These are phyloP conservation scores for Sisymbrium irio DNA, from an alignment of 345 rosid genomes.

Conservation along the genomic window DNA sequence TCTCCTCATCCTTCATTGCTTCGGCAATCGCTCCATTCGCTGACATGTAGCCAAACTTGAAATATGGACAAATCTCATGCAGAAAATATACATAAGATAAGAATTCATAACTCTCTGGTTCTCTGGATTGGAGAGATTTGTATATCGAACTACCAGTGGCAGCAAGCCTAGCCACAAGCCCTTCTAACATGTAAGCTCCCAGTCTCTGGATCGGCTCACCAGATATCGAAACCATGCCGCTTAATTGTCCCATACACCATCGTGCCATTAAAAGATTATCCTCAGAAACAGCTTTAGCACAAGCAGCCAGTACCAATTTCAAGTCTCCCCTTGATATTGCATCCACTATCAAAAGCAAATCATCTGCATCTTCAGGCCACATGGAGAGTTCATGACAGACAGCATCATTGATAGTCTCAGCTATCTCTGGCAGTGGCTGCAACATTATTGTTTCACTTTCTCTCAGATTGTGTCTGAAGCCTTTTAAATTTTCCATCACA, in stretches of 20 bases:
- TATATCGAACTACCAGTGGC: conserved; percentile 56
- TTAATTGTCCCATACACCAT: conserved; percentile 41
- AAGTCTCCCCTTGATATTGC: conserved; percentile 43
- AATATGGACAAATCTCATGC: conserved; percentile 87
- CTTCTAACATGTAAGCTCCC: conserved; percentile 55
- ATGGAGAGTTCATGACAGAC: conserved; percentile 24
- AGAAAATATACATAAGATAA: conserved; percentile 74
- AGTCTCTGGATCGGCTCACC: conserved; percentile 52
- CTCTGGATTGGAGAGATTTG: conserved; percentile 63
- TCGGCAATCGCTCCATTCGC: conserved; percentile 96
- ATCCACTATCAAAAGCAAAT: conserved; percentile 11
- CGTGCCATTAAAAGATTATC: conserved; percentile 37
- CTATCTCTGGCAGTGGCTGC: conserved; percentile 46
- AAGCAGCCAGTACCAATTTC: conserved; percentile 34
- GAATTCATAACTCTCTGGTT: conserved; percentile 67
- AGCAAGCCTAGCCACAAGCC: conserved; percentile 46
- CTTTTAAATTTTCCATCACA: conserved; percentile 2
- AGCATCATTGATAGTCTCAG: conserved; percentile 41
- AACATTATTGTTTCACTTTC: conserved; percentile 66
- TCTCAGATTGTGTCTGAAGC: conserved; percentile 19
- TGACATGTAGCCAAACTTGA: conserved; percentile 94
- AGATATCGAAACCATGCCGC: conserved; percentile 43
- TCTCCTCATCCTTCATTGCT: conserved; percentile 83
- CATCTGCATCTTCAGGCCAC: conserved; percentile 22
- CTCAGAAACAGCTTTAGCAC: conserved; percentile 46